Evolutionary conservation across 768 basidiomycete species (phyloP).

Genomic region (Boletus rex-veris): DNA sequence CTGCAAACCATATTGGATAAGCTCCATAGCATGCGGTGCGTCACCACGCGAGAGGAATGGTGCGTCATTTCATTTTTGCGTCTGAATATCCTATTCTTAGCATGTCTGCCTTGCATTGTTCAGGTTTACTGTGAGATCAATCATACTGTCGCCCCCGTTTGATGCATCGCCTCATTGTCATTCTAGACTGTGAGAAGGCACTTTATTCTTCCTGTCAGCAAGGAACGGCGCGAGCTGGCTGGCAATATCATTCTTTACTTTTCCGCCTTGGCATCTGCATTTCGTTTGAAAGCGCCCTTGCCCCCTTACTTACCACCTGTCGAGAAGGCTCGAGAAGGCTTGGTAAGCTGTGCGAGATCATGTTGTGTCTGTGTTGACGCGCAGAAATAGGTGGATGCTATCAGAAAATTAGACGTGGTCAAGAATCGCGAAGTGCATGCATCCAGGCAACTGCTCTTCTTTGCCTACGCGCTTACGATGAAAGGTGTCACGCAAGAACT

Average conservation of each 20-base stretch:
- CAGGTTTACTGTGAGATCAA: constrained; percentile 67
- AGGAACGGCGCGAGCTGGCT: constrained; percentile 87
- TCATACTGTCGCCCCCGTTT: neutral
- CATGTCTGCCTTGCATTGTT: neutral
- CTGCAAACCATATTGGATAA: constrained; percentile 83
- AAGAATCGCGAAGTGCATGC: constrained; percentile 75
- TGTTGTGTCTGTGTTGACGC: neutral
- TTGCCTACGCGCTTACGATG: constrained; percentile 93
- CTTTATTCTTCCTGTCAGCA: constrained; percentile 89
- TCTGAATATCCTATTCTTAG: constrained; percentile 6
- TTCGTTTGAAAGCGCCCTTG: constrained; percentile 85
- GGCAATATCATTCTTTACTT: constrained; percentile 93
- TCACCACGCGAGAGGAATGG: constrained; percentile 97
- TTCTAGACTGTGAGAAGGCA: constrained; percentile 73
- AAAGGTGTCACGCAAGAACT: constrained; percentile 90
- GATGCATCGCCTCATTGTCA: neutral
- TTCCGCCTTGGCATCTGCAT: constrained; percentile 73
- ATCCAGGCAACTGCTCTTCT: constrained; percentile 85
- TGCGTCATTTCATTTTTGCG: constrained; percentile 31
- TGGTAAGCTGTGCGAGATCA: constrained; percentile 47
- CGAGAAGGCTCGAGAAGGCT: constrained; percentile 72
- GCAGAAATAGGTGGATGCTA: constrained; percentile 64
- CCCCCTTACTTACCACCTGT: constrained; percentile 96
- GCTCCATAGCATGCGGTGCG: constrained; percentile 94
- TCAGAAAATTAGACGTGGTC: constrained; percentile 85